A percentile compares a stretch with the other conserved stretches of the same genome.
Conservation (phyloP, 768 basidiomycete species). For the Trametes maxima region DNA sequence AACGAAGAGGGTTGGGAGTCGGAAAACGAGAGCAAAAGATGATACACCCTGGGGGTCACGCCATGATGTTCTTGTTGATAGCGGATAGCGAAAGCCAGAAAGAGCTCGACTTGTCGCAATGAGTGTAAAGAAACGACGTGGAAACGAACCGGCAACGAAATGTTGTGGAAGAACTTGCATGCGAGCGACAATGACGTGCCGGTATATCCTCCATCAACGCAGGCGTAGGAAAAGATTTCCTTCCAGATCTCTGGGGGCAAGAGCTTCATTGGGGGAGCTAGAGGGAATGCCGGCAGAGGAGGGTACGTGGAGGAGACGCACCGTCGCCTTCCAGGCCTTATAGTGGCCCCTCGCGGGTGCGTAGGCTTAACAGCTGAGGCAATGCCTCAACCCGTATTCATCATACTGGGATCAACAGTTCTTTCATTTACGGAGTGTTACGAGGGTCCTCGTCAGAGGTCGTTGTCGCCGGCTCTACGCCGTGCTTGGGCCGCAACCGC, state of each 20-base stretch:
- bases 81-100: background rate
- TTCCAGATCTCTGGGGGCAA: conserved; percentile 20
- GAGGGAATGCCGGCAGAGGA: background rate
- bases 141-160: conserved; percentile 9
- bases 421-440: background rate
- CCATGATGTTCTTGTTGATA: background rate
- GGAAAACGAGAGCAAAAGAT: conserved; percentile 18
- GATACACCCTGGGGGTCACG: background rate
- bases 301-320: background rate
- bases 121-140: conserved; percentile 11
- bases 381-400: background rate
- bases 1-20: background rate
- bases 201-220: conserved; percentile 18
- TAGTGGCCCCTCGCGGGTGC: background rate
- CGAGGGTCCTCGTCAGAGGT: background rate
- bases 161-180: conserved; percentile 15
- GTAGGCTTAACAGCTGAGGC: background rate
- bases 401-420: background rate
- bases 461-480: background rate
- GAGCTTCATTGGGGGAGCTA: background rate
- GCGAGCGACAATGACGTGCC: conserved; percentile 11
- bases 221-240: conserved; percentile 13
- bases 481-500: conserved; percentile 2
- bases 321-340: background rate
- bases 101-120: conserved; percentile 8